Percentiles rank a stretch among this genome's conserved stretches.
These are phyloP conservation scores for Ophiosphaerella korrae DNA, from an alignment of 2,329 filamentous ascomycete species.

Conservation along the genomic window DNA sequence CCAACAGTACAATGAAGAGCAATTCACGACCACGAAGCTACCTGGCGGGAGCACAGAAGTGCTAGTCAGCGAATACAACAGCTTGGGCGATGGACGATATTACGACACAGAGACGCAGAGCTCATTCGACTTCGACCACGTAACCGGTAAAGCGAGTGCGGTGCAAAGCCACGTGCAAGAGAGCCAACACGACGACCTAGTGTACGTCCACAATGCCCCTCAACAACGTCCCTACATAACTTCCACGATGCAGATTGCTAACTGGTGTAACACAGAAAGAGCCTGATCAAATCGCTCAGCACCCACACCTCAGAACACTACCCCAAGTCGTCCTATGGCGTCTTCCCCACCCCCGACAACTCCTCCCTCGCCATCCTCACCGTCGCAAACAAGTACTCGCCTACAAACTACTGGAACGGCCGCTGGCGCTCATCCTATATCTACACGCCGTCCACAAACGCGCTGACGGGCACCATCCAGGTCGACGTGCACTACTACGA, in stretches of 20 bases:
- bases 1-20: constrained; percentile 94
- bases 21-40: constrained; percentile 86
- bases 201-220: constrained; percentile 62
- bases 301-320: constrained; percentile 88
- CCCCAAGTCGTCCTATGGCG: constrained; percentile 77
- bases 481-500: constrained; percentile 99
- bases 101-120: constrained; percentile 88
- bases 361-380: constrained; percentile 78
- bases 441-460: constrained; percentile 69
- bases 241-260: background rate
- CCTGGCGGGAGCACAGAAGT: constrained; percentile 80
- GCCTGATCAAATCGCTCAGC: constrained; percentile 76
- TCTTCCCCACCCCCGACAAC: constrained; percentile 79
- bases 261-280: constrained; percentile 64
- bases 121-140: constrained; percentile 88
- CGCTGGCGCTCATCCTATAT: constrained; percentile 92
- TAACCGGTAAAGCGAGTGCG: constrained; percentile 80
- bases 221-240: background rate
- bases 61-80: constrained; percentile 85
- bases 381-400: constrained; percentile 95
- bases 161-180: constrained; percentile 81
- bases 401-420: constrained; percentile 98
- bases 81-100: constrained; percentile 79
- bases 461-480: constrained; percentile 79
- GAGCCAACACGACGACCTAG: constrained; percentile 74